Conservation (phyloP, 2,329 filamentous ascomycete genomes). For the Gyromitra esculenta region DNA sequence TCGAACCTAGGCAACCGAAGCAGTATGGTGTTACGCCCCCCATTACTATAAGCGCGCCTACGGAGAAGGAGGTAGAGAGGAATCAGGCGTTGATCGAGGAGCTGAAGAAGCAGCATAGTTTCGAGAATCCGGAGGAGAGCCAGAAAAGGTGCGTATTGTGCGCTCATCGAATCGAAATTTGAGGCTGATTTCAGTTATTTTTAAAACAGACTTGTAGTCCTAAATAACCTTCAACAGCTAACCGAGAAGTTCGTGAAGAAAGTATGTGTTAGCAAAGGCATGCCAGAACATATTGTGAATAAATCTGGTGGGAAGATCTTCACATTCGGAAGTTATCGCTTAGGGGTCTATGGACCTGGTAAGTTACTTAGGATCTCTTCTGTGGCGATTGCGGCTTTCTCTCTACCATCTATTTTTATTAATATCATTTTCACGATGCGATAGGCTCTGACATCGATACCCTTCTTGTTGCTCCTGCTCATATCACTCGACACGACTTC, state of each 20-base stretch:
- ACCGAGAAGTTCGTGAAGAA: constrained; percentile 86
- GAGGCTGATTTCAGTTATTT: constrained; percentile 48
- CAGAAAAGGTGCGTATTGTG: constrained; percentile 73
- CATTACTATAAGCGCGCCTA: constrained; percentile 80
- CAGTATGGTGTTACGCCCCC: constrained; percentile 83
- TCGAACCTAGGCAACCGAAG: constrained; percentile 45
- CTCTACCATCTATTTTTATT: background rate
- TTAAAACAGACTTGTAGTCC: constrained; percentile 71
- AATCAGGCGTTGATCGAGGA: constrained; percentile 84
- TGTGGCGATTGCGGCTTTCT: background rate
- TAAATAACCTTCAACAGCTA: constrained; percentile 79
- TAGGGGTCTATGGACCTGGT: constrained; percentile 90
- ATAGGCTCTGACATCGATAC: constrained; percentile 96
- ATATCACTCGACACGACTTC: constrained; percentile 88
- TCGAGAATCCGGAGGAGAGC: constrained; percentile 84
- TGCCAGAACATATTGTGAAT: constrained; percentile 80
- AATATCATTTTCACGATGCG: constrained; percentile 17
- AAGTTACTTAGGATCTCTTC: constrained; percentile 52
- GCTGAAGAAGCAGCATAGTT: constrained; percentile 88
- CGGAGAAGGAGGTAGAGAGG: constrained; percentile 76
- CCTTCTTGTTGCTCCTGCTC: constrained; percentile 87
- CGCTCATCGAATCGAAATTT: constrained; percentile 7
- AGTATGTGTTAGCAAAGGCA: constrained; percentile 77
- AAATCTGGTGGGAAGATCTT: constrained; percentile 91
- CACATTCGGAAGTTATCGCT: constrained; percentile 92